Evolutionary conservation across 257 asterid species (phyloP).

Genomic region (Capsicum pubescens): DNA sequence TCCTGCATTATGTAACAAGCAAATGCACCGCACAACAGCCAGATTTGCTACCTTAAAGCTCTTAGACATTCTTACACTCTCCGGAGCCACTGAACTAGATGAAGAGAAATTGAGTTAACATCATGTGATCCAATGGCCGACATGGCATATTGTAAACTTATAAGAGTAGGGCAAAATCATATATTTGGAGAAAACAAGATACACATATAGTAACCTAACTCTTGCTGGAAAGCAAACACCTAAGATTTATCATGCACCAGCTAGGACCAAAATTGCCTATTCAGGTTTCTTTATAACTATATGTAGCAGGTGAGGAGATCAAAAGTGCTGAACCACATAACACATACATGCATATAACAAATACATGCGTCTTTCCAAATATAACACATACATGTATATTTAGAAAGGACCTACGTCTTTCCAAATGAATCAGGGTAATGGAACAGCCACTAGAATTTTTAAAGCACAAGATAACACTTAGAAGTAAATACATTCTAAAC

Average conservation of each 20-base stretch:
- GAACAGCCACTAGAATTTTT: constrained; percentile 5
- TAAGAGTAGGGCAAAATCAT: background rate
- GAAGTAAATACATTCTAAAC: background rate
- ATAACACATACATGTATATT: background rate
- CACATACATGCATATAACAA: background rate
- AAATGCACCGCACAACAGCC: constrained; percentile 11
- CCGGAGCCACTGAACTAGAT: background rate
- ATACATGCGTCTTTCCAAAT: background rate
- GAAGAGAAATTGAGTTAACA: constrained; percentile 18
- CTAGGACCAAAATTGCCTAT: background rate
- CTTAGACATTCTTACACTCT: background rate
- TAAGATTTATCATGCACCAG: background rate
- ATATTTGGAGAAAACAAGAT: constrained; percentile 20
- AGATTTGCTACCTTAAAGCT: background rate
- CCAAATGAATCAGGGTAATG: background rate
- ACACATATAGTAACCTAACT: background rate
- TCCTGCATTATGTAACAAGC: constrained; percentile 4
- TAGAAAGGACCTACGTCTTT: background rate
- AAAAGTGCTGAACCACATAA: background rate
- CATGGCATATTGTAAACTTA: background rate
- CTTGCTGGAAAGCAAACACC: background rate
- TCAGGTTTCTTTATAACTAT: constrained; percentile 5
- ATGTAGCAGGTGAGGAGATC: background rate
- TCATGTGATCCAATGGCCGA: background rate
- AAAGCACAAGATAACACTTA: background rate